These are phyloP conservation scores for Stenocarpella maydis DNA, from an alignment of 2,329 filamentous ascomycete genomes.

Conservation along the genomic window DNA sequence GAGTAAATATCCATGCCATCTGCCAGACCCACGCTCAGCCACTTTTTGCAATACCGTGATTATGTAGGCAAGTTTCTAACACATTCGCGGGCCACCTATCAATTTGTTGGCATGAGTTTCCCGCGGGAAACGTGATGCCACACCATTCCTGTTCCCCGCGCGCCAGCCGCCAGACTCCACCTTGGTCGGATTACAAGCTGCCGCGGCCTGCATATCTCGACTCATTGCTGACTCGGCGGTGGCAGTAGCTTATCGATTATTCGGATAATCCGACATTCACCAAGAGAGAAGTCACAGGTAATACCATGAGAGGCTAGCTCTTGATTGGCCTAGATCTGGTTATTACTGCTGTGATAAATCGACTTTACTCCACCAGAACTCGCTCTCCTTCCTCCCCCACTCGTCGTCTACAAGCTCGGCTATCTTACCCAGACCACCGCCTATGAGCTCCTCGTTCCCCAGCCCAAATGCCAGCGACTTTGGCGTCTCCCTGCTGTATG, in stretches of 20 bases:
- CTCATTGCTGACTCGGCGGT: conserved; percentile 14
- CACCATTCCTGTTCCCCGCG: neutral
- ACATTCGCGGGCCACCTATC: neutral
- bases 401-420: conserved; percentile 50
- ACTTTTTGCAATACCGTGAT: neutral
- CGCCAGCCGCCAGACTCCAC: conserved; percentile 13
- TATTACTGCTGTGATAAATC: conserved; percentile 46
- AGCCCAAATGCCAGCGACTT: conserved; percentile 54
- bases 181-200: conserved; percentile 14
- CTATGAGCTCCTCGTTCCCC: conserved; percentile 57
- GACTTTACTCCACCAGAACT: conserved; percentile 57
- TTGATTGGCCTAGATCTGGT: neutral
- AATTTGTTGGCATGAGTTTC: neutral
- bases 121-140: conserved; percentile 1
- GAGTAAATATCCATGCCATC: neutral
- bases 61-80: neutral
- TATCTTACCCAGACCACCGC: conserved; percentile 47
- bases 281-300: neutral
- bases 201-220: neutral
- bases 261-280: too few species aligned
- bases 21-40: neutral
- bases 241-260: neutral
- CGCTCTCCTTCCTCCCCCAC: conserved; percentile 52
- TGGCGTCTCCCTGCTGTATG: conserved; percentile 41
- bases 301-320: neutral